Conservation (phyloP, 2,329 filamentous ascomycete species). For the Diaporthe vaccinii region DNA sequence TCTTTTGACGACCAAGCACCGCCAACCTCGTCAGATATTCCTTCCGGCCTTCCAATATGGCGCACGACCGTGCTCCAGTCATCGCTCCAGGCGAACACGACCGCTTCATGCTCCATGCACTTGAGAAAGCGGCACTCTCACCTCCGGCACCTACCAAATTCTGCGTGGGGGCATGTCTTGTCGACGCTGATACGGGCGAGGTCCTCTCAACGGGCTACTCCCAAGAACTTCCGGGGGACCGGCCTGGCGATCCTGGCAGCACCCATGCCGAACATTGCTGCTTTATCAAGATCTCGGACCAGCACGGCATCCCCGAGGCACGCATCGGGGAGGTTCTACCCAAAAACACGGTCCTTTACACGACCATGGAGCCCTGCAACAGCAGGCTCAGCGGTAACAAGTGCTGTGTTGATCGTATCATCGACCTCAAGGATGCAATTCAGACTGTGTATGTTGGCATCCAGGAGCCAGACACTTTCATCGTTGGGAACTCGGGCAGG, state of each 20-base stretch:
- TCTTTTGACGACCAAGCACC: too few relatives aligned
- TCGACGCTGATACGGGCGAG: conserved; percentile 52
- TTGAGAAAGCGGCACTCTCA: conserved; percentile 52
- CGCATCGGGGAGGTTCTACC: conserved; percentile 54
- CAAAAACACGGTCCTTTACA: conserved; percentile 56
- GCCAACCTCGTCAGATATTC: too few relatives aligned
- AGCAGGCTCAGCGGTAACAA: conserved; percentile 55
- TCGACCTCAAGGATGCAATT: conserved; percentile 50
- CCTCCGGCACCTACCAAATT: conserved; percentile 55
- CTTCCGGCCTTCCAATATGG: neutral
- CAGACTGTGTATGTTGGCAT: conserved; percentile 56
- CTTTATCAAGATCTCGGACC: conserved; percentile 59
- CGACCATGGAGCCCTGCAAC: conserved; percentile 61
- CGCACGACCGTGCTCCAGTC: conserved; percentile 35
- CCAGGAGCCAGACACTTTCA: conserved; percentile 49
- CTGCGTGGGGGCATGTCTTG: conserved; percentile 58
- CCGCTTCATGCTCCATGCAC: conserved; percentile 55
- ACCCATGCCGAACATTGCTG: conserved; percentile 60
- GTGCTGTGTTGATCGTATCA: conserved; percentile 53
- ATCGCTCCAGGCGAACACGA: conserved; percentile 51
- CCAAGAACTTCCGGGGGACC: conserved; percentile 53
- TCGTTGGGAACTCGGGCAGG: conserved; percentile 15
- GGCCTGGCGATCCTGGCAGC: conserved; percentile 53
- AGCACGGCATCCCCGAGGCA: conserved; percentile 52
- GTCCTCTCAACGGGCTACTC: conserved; percentile 60